Evolutionary conservation across 129 eudicot species (phyloP).

Genomic region (Ambrosia artemisiifolia): DNA sequence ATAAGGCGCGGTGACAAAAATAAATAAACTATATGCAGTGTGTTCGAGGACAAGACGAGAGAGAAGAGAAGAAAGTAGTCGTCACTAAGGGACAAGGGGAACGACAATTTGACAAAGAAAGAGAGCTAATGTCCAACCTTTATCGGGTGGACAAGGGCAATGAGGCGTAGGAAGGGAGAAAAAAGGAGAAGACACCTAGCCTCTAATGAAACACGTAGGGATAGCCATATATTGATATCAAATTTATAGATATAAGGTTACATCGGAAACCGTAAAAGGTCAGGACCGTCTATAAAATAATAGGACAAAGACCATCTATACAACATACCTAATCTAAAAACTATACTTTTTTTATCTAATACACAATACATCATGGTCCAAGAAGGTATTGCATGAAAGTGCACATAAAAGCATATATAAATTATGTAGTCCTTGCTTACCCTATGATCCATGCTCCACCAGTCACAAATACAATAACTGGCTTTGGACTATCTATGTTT

Average conservation of each 20-base stretch:
- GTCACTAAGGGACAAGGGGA: too few relatives aligned
- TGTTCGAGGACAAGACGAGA: neutral
- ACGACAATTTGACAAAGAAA: too few relatives aligned
- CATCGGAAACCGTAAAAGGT: neutral
- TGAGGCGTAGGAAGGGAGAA: too few relatives aligned
- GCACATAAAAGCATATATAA: neutral
- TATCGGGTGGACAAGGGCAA: too few relatives aligned
- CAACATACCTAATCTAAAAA: neutral
- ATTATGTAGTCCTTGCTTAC: constrained; percentile 33
- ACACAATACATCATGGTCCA: neutral
- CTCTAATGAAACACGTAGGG: too few relatives aligned
- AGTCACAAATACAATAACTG: constrained; percentile 84
- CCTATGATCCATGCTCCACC: constrained; percentile 99
- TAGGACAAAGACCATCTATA: neutral
- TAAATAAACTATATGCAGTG: too few relatives aligned
- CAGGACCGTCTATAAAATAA: neutral
- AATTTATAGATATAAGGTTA: neutral
- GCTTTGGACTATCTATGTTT: constrained; percentile 59
- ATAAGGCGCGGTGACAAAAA: neutral
- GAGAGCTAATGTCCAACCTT: too few relatives aligned
- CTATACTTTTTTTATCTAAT: neutral
- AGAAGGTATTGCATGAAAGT: neutral
- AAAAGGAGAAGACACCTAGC: too few relatives aligned
- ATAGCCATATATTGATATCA: neutral
- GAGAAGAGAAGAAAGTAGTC: neutral